A percentile compares a stretch with the other conserved stretches of the same genome.
Evolutionary conservation across 1,139 yeast genomes (phyloP).

Genomic region (Lodderomyces oxycetoniae): DNA sequence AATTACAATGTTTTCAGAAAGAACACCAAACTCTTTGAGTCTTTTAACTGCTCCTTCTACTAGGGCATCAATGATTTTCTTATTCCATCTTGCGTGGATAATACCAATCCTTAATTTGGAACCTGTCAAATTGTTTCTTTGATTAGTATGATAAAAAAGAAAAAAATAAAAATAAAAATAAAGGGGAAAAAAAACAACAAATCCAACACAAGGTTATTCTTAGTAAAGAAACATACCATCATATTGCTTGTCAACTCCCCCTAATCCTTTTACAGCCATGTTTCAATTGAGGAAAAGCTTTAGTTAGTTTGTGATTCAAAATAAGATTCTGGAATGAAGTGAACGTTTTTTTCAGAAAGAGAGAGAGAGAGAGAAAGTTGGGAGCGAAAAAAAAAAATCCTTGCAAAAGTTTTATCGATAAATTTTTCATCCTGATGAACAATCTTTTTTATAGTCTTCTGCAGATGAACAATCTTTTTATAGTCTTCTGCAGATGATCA

Average conservation of each 20-base stretch:
- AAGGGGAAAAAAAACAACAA: not conserved
- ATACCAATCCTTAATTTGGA: constrained; percentile 71
- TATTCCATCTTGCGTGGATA: constrained; percentile 95
- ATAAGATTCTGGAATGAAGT: too few species aligned
- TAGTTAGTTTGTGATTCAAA: too few species aligned
- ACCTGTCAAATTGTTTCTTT: constrained; percentile 26
- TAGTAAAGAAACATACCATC: constrained; percentile 41
- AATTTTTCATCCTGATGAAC: too few species aligned
- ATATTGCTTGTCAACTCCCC: constrained; percentile 64
- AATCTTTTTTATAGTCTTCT: too few species aligned
- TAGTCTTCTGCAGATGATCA: too few species aligned
- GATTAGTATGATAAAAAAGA: not conserved
- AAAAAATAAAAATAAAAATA: too few species aligned
- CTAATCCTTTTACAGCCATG: constrained; percentile 82
- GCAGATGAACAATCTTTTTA: too few species aligned
- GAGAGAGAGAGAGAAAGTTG: too few species aligned
- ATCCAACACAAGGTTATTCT: not conserved
- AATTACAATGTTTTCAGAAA: constrained; percentile 66
- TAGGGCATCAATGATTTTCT: constrained; percentile 66
- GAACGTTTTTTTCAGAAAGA: too few species aligned
- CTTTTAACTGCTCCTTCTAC: constrained; percentile 71
- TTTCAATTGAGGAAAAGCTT: constrained; percentile 12
- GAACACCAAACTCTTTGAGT: constrained; percentile 62
- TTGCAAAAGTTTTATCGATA: too few species aligned
- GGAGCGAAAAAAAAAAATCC: too few species aligned